A percentile compares a stretch with the other conserved stretches of the same genome.
phyloP scores from a whole-genome alignment of 768 basidiomycete species.

The Russula vinacea region DNA sequence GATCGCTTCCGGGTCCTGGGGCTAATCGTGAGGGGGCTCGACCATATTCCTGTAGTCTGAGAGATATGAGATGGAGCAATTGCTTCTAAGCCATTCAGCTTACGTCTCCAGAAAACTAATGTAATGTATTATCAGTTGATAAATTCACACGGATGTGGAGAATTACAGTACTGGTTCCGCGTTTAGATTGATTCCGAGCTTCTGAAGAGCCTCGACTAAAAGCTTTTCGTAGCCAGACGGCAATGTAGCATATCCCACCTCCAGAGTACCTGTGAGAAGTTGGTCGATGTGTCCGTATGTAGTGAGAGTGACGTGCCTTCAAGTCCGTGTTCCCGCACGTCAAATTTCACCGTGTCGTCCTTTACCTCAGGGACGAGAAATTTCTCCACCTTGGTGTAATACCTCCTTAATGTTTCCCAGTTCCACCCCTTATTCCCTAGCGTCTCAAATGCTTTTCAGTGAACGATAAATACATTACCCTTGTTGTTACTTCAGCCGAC shows the following conservation, averaged over 20 bases:
- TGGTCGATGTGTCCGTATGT: not conserved
- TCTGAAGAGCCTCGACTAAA: constrained; percentile 8
- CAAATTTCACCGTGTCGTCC: constrained; percentile 6
- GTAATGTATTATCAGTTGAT: not conserved
- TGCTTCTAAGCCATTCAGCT: not conserved
- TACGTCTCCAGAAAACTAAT: constrained; percentile 26
- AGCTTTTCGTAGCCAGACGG: no score
- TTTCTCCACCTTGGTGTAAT: constrained; percentile 28
- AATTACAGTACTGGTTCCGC: constrained; percentile 11
- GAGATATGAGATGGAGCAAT: not conserved
- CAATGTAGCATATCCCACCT: constrained; percentile 12
- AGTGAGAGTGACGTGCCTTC: constrained; percentile 3
- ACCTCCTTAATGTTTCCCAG: constrained; percentile 27
- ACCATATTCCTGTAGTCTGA: constrained; percentile 22
- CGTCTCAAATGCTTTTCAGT: constrained; percentile 26
- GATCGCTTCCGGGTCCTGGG: constrained; percentile 10
- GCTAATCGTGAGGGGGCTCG: constrained; percentile 9
- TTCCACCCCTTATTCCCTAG: constrained; percentile 34
- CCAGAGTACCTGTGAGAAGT: constrained; percentile 16
- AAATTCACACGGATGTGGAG: not conserved
- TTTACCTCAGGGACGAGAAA: constrained; percentile 10
- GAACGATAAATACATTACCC: not conserved
- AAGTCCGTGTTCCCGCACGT: constrained; percentile 14
- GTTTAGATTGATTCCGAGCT: not conserved
- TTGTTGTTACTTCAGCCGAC: not conserved